Evolutionary conservation across 2,329 filamentous ascomycete genomes (phyloP).

Genomic region (Dactylellina sp.): DNA sequence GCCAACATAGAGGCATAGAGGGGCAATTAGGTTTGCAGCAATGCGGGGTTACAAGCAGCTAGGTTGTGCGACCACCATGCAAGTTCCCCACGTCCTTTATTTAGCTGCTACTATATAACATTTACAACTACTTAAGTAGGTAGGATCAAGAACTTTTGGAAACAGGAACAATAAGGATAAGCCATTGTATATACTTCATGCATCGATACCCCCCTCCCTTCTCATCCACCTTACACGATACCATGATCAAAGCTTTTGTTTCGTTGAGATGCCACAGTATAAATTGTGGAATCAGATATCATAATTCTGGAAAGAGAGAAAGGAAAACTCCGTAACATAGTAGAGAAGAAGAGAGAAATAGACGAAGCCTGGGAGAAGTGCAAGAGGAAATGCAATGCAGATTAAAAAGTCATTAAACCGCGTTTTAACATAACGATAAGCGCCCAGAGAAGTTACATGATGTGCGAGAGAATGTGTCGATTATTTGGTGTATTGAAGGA

Average conservation of each 20-base stretch:
- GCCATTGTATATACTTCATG: constrained; percentile 27
- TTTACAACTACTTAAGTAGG: too few species aligned
- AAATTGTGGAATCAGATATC: constrained; percentile 19
- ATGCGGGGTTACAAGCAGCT: too few species aligned
- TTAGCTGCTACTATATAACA: too few species aligned
- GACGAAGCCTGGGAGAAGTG: constrained; percentile 22
- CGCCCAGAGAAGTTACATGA: constrained; percentile 29
- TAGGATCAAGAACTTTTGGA: too few species aligned
- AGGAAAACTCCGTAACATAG: constrained; percentile 42
- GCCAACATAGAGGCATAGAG: too few species aligned
- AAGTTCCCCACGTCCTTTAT: too few species aligned
- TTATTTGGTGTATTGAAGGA: neutral
- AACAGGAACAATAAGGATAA: constrained; percentile 1
- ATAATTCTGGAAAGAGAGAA: constrained; percentile 7
- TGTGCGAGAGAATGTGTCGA: constrained; percentile 9
- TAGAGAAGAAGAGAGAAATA: constrained; percentile 23
- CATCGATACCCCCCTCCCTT: constrained; percentile 34
- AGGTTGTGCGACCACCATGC: too few species aligned
- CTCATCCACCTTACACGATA: constrained; percentile 49
- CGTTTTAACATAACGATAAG: constrained; percentile 19
- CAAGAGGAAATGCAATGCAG: constrained; percentile 38
- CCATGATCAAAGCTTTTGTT: constrained; percentile 42
- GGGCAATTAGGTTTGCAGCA: too few species aligned
- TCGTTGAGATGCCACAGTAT: constrained; percentile 25
- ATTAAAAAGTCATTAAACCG: constrained; percentile 49